phyloP scores from a whole-genome alignment of 371 early-diverging fungal genomes.

The Mortierella sp. region DNA sequence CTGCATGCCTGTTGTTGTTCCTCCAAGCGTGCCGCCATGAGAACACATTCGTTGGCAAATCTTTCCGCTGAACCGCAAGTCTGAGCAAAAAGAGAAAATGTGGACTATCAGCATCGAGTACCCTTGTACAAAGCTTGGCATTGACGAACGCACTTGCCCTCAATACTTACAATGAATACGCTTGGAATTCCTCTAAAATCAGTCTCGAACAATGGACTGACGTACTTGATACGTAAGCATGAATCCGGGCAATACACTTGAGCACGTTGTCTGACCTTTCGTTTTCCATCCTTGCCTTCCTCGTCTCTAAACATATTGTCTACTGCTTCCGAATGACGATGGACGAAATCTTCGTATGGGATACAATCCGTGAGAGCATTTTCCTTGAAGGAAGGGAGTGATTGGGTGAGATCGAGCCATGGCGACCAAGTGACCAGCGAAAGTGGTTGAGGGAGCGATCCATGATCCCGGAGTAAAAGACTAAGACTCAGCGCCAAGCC shows the following conservation, averaged over 20 bases:
- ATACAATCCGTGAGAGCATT: conserved; percentile 36
- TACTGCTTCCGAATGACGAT: conserved; percentile 29
- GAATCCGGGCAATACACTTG: conserved; percentile 45
- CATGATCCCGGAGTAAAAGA: conserved; percentile 49
- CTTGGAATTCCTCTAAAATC: conserved; percentile 37
- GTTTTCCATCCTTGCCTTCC: background rate
- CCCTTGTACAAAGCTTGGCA: too few species aligned
- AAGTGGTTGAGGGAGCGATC: conserved; percentile 44
- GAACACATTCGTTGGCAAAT: conserved; percentile 34
- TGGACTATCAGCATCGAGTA: background rate
- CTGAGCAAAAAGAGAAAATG: conserved; percentile 6
- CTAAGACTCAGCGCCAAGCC: conserved; percentile 56
- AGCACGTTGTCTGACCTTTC: conserved; percentile 24
- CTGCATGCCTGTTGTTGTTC: conserved; percentile 36
- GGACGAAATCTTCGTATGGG: conserved; percentile 32
- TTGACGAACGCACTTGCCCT: too few species aligned
- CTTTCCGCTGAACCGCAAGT: conserved; percentile 47
- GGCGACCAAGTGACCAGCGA: conserved; percentile 42
- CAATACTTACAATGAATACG: conserved; percentile 45
- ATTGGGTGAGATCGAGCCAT: conserved; percentile 39
- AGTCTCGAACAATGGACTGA: conserved; percentile 40
- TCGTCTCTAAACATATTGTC: conserved; percentile 32
- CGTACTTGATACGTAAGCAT: conserved; percentile 40
- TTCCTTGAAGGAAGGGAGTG: conserved; percentile 43
- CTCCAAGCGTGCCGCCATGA: conserved; percentile 36